Evolutionary conservation across 2,329 filamentous ascomycete genomes (phyloP).

Genomic region (Aspergillus ochraceus): DNA sequence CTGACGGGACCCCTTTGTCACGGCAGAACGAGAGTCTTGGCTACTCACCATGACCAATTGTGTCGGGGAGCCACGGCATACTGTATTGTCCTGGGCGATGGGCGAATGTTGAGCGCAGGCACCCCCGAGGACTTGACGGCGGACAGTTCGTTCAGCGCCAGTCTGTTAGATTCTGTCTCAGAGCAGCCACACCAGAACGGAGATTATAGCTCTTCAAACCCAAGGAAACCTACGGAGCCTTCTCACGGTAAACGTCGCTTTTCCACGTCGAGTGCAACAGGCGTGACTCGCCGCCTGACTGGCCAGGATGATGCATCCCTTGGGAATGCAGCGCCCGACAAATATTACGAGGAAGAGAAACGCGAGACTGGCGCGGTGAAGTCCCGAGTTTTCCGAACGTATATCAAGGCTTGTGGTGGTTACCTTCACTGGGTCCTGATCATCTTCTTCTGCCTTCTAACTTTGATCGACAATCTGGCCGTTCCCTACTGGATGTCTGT

Average conservation of each 20-base stretch:
- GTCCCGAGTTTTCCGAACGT: conserved; percentile 62
- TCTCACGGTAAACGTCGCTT: not conserved
- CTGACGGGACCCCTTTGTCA: conserved; percentile 69
- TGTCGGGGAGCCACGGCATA: conserved; percentile 37
- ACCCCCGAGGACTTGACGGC: not conserved
- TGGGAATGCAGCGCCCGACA: conserved; percentile 48
- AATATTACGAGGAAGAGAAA: conserved; percentile 74
- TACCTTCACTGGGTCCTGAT: conserved; percentile 60
- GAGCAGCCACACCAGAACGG: not conserved
- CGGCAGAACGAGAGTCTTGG: conserved; percentile 71
- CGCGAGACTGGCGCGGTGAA: conserved; percentile 69
- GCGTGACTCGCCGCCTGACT: not conserved
- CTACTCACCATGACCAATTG: conserved; percentile 73
- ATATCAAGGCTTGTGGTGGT: conserved; percentile 68
- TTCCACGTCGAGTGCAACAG: not conserved
- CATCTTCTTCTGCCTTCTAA: conserved; percentile 50
- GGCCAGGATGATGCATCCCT: not conserved
- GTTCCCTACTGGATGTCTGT: conserved; percentile 39
- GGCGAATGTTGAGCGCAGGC: conserved; percentile 1
- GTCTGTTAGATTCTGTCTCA: not conserved
- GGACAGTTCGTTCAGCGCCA: not conserved
- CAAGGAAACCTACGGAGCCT: not conserved
- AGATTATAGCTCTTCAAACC: not conserved
- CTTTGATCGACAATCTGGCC: conserved; percentile 9
- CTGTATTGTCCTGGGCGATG: conserved; percentile 8